Conservation (phyloP, 495 filamentous ascomycete genomes). For the Lophiotrema nucula region DNA sequence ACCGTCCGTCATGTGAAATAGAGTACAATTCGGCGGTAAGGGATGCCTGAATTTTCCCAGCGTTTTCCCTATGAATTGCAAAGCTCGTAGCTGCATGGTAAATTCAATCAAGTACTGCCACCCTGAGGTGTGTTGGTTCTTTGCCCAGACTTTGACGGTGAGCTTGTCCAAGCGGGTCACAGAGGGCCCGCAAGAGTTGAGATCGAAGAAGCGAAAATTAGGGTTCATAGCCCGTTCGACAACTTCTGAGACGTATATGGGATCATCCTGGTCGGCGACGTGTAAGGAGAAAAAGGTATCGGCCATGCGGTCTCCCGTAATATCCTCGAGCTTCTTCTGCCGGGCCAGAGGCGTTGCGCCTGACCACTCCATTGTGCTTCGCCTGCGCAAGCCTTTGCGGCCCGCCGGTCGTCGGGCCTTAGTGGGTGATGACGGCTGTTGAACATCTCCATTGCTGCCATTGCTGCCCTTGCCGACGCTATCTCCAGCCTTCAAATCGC, state of each 20-base stretch:
- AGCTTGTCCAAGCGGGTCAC: slow-evolving; percentile 64
- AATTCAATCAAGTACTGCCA: slow-evolving; percentile 73
- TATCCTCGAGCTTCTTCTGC: slow-evolving; percentile 75
- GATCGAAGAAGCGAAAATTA: slow-evolving; percentile 82
- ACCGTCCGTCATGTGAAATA: slow-evolving; percentile 87
- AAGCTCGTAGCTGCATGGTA: slow-evolving; percentile 62
- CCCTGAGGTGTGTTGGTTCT: slow-evolving; percentile 52
- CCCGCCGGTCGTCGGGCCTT: slow-evolving; percentile 11
- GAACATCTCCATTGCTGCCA: slow-evolving; percentile 27
- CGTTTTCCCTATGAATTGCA: slow-evolving; percentile 78
- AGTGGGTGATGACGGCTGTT: slow-evolving; percentile 8
- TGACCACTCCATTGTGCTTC: slow-evolving; percentile 68
- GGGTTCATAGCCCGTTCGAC: slow-evolving; percentile 81
- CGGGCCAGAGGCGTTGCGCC: slow-evolving; percentile 63
- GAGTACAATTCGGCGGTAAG: slow-evolving; percentile 78
- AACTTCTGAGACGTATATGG: slow-evolving; percentile 88
- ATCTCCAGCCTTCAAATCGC: slow-evolving; percentile 51
- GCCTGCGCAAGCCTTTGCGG: slow-evolving; percentile 51
- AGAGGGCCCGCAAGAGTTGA: slow-evolving; percentile 62
- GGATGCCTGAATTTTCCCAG: slow-evolving; percentile 71
- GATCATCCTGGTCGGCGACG: slow-evolving; percentile 50
- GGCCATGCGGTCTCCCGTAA: slow-evolving; percentile 68
- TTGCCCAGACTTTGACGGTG: slow-evolving; percentile 75
- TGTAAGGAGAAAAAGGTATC: slow-evolving; percentile 90
- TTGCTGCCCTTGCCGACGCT: slow-evolving; percentile 10